A percentile compares a stretch with the other conserved stretches of the same genome.
Evolutionary conservation across 2,329 filamentous ascomycete genomes (phyloP).

Genomic region (Colletotrichum sp.): DNA sequence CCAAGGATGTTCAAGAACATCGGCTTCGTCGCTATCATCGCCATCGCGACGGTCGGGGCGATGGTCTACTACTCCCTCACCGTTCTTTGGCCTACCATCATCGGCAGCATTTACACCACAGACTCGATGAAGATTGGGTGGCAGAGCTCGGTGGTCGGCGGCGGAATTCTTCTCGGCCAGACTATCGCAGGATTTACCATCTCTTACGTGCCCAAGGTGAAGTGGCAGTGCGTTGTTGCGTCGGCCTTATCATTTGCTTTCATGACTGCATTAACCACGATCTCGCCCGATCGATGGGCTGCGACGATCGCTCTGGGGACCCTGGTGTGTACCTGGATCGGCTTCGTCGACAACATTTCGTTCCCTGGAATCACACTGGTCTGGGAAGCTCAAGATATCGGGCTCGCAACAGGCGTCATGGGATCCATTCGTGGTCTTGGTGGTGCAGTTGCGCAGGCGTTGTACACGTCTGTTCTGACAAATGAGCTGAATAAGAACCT

Average conservation of each 20-base stretch:
- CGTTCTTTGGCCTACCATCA: constrained; percentile 49
- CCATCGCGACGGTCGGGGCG: constrained; percentile 42
- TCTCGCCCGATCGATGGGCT: constrained; percentile 31
- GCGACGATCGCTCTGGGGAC: constrained; percentile 36
- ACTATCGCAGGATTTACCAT: constrained; percentile 38
- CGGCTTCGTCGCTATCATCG: constrained; percentile 43
- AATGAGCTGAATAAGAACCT: constrained; percentile 39
- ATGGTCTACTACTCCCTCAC: constrained; percentile 51
- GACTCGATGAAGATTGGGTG: constrained; percentile 43
- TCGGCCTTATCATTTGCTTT: constrained; percentile 35
- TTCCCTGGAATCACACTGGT: constrained; percentile 49
- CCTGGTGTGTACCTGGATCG: constrained; percentile 34
- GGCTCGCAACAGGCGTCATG: constrained; percentile 47
- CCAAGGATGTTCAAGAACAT: constrained; percentile 45
- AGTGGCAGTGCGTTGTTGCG: constrained; percentile 37
- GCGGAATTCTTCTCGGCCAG: constrained; percentile 45
- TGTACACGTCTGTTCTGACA: constrained; percentile 41
- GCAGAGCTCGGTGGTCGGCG: constrained; percentile 46
- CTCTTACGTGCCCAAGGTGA: constrained; percentile 40
- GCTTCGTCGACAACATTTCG: constrained; percentile 44
- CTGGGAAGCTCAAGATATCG: constrained; percentile 51
- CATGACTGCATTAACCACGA: constrained; percentile 34
- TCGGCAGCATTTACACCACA: constrained; percentile 43
- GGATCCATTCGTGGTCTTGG: constrained; percentile 49
- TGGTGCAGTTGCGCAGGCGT: constrained; percentile 39